Percentiles rank a stretch among this genome's conserved stretches.
Conservation (phyloP, 2,329 filamentous ascomycete species). For the Colletotrichum simmondsii region DNA sequence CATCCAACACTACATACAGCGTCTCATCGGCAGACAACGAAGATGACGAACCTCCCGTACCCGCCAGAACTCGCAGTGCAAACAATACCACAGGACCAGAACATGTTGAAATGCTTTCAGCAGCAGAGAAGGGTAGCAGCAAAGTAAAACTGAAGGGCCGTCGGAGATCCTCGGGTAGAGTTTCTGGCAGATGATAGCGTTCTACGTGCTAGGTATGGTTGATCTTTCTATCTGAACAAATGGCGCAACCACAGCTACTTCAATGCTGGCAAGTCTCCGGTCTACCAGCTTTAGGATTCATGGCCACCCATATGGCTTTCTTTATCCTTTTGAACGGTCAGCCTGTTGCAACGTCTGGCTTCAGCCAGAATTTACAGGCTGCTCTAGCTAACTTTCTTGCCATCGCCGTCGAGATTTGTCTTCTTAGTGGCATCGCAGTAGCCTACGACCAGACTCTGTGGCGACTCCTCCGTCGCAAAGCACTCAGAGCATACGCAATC, state of each 20-base stretch:
- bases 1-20: background rate
- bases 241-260: background rate
- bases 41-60: background rate
- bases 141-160: background rate
- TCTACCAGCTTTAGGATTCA: background rate
- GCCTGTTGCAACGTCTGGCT: background rate
- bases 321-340: background rate
- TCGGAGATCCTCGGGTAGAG: background rate
- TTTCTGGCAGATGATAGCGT: background rate
- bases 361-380: slow-evolving; percentile 56
- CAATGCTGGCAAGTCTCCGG: too few species aligned
- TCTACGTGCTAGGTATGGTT: background rate
- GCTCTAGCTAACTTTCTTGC: slow-evolving; percentile 85
- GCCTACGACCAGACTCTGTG: slow-evolving; percentile 18
- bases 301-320: slow-evolving; percentile 9
- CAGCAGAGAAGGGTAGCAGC: background rate
- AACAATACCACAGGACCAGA: background rate
- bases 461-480: background rate
- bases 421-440: slow-evolving; percentile 46
- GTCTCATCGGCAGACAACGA: background rate
- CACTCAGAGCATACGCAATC: background rate
- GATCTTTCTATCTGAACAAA: background rate
- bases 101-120: background rate
- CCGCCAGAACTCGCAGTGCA: too few species aligned
- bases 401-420: slow-evolving; percentile 79